Evolutionary conservation across 1,139 yeast genomes (phyloP), one percentile per base, ranked within the genome.

Genomic region (Meyerozyma athensensis): DNA sequence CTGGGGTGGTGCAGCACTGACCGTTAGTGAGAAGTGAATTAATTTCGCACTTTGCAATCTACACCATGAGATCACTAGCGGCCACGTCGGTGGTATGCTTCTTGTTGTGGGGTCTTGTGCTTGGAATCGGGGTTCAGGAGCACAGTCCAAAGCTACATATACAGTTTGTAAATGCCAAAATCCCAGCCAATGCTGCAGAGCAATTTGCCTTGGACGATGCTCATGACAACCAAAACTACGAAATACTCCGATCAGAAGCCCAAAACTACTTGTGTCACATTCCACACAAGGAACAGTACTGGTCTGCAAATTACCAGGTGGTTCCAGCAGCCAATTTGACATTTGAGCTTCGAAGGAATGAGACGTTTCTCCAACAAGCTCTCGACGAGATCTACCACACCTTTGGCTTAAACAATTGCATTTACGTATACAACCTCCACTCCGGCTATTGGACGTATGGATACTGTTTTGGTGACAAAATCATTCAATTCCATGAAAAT

Each of bases 361-460:
- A 57, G 18, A 47, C 53, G 8, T 44, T 53, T 7, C 46, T 59
- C 12, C 49, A 43, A 5, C 39, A 51, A 42, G 56, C 61, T 39
- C 36, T 56, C 30, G 34, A 47, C 2, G 40, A 50, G 6, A 41
- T 66, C 8, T 33, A 44, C 5, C 40, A 44, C 4, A 44, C 61
- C 3, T 58, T 65, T 41, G 53, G 55, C 6, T 45, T 53, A 7
- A 39, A 50, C 2, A 36, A 44, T 4, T 67, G 73, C 43, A 41
- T 70, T 60, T 56, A 47, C 63, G 54, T 55, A 1, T 56, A 61
- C 32, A 67, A 64, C 22, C 44, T 57, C 4, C 61, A 58, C 36
- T 63, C 66, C 10, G 79, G 76, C 5, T 83, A 81, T 58, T 83
- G 89, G 86, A 75, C 79, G 2, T 79, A 77, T 50, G 76, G 71